Evolutionary conservation across 345 rosid species (phyloP).

Genomic region (Clausena lansium): DNA sequence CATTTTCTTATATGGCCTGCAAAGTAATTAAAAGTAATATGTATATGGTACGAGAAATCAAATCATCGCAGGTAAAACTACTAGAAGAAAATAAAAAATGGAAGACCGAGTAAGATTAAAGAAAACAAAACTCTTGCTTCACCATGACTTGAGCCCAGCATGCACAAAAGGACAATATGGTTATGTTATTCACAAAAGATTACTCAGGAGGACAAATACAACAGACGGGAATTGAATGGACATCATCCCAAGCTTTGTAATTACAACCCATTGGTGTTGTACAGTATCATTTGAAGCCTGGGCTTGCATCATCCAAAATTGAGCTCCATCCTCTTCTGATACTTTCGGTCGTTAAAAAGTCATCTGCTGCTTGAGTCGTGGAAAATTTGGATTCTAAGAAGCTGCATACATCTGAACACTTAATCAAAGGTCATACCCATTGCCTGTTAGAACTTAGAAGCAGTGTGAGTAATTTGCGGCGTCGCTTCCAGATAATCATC

Average conservation of each 20-base stretch:
- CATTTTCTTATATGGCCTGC: no score
- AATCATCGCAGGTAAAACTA: no score
- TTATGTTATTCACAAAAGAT: slow-evolving; percentile 34
- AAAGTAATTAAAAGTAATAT: no score
- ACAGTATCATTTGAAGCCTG: neutral
- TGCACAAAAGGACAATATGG: neutral
- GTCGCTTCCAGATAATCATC: slow-evolving; percentile 48
- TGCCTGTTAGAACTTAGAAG: slow-evolving; percentile 48
- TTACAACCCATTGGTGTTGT: neutral
- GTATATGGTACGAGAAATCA: no score
- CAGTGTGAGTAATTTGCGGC: slow-evolving; percentile 28
- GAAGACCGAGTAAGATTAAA: no score
- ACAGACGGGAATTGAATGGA: neutral
- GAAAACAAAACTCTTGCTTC: neutral
- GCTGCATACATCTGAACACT: neutral
- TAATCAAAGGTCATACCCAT: slow-evolving; percentile 28
- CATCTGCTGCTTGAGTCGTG: neutral
- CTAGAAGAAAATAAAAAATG: no score
- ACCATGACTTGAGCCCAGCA: slow-evolving; percentile 2
- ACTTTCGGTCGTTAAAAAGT: neutral
- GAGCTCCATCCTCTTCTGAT: slow-evolving; percentile 3
- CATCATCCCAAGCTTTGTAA: neutral
- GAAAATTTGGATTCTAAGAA: slow-evolving; percentile 1
- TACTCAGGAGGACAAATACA: slow-evolving; percentile 1
- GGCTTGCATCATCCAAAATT: slow-evolving; percentile 14